Evolutionary conservation across 345 rosid genomes (phyloP).

Genomic region (Corymbia maculata): DNA sequence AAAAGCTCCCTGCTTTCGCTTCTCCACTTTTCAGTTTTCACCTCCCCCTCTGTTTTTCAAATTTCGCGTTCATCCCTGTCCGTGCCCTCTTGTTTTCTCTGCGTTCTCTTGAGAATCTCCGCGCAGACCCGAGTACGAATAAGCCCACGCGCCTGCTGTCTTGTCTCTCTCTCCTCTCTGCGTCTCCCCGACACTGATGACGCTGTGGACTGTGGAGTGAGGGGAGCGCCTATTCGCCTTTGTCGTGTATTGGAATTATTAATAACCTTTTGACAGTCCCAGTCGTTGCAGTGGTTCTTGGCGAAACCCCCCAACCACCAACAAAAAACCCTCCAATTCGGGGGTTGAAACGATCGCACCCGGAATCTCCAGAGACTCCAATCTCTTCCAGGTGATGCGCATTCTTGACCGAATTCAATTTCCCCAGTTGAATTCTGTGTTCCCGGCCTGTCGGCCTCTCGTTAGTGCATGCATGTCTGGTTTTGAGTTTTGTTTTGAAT

Average conservation of each 20-base stretch:
- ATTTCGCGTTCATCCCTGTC: background rate
- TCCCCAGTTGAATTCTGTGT: background rate
- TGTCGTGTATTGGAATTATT: background rate
- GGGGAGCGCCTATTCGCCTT: background rate
- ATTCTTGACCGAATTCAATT: background rate
- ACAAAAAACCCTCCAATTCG: background rate
- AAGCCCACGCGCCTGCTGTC: background rate
- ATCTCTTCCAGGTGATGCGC: background rate
- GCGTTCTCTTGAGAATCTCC: background rate
- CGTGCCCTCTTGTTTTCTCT: background rate
- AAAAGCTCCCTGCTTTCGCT: background rate
- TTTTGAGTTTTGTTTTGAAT: background rate
- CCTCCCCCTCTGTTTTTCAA: background rate
- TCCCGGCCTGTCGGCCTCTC: background rate
- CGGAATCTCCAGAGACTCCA: background rate
- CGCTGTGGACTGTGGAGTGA: background rate
- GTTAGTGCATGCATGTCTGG: background rate
- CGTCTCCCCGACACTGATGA: background rate
- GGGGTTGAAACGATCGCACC: background rate
- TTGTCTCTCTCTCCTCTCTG: background rate
- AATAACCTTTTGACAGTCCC: background rate
- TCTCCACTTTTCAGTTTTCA: background rate
- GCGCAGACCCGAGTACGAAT: background rate
- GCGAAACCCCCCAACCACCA: background rate
- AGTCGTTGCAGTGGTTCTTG: background rate